Base-by-base conservation (phyloP, 1,139 yeast species). In the Lodderomyces parapsilosis region DNA sequence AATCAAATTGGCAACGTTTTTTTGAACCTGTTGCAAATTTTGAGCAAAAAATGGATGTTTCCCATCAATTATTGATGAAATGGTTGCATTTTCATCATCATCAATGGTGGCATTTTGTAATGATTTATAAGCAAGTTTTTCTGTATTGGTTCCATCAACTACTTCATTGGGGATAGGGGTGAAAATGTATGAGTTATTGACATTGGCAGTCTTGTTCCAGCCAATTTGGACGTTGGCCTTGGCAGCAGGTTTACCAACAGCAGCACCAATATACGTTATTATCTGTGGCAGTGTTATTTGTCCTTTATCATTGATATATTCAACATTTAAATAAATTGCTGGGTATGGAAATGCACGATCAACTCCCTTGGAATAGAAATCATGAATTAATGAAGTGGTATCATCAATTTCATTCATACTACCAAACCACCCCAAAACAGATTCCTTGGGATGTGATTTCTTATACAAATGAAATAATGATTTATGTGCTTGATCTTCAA, bases 401-500 rank as follows among this genome's bases (percentile, higher is more conserved):
- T 81, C 76, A 65, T 86, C 91, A 51, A 89, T 78, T 51, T 74
- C 76, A 39, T 52, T 56, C 35, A 80, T 68, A 28, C 91, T 83
- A 42, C 94, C 86, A 63, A 86, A 88, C 96, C 96, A 89, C 44
- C 96, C 96, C 46, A 89, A 76, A 43, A 89, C 86, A 41, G 77
- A 74, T 55, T 84, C 88, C 60, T 86, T 86, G 45, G 94, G 93
- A 62, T 83, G 86, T 31, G 94, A 83, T 59, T 81, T 81, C 66
- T 84, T 86, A 66, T 86, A 83, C 58, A 89, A 71, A 55, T 81
- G 84, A 64, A 74, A 86, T 66, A 86, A 78, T 33, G 81, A 67
- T 60, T 83, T 82, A 70, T 86, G 87, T 57, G 81, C 83, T 48
- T 80, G 81, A 57, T 83, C 88, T 57, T 85, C 93, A 53, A 88